A percentile compares a stretch with the other conserved stretches of the same genome.
Evolutionary conservation across 805 yeast genomes (phyloP).

Genomic region (Barnettozyma salicaria): DNA sequence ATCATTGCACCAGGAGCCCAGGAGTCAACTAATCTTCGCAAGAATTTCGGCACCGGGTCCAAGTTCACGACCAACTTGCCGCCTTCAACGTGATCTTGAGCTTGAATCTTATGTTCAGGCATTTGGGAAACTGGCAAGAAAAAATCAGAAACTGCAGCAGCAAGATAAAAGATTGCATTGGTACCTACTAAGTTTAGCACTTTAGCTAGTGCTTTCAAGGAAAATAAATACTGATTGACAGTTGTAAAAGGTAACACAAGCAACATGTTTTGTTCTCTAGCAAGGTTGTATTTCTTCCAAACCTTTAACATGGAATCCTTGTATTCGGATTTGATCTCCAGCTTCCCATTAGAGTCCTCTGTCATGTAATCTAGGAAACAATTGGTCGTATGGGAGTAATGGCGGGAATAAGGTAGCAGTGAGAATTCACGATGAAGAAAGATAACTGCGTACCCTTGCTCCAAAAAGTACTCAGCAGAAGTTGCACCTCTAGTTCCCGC

Average conservation of each 20-base stretch:
- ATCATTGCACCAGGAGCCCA: slow-evolving; percentile 98
- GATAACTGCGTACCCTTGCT: slow-evolving; percentile 84
- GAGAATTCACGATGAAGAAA: slow-evolving; percentile 91
- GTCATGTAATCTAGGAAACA: slow-evolving; percentile 83
- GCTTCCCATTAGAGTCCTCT: slow-evolving; percentile 41
- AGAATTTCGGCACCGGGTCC: slow-evolving; percentile 94
- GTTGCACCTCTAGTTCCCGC: slow-evolving; percentile 99
- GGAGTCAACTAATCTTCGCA: slow-evolving; percentile 76
- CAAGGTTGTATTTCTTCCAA: slow-evolving; percentile 45
- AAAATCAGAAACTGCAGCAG: slow-evolving; percentile 97
- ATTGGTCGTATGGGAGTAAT: slow-evolving; percentile 76
- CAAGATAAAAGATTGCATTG: slow-evolving; percentile 73
- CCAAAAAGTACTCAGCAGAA: slow-evolving; percentile 85
- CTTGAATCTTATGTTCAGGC: slow-evolving; percentile 94
- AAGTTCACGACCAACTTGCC: slow-evolving; percentile 79
- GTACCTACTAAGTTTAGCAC: slow-evolving; percentile 49
- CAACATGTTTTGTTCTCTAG: slow-evolving; percentile 28
- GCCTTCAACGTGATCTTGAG: slow-evolving; percentile 46
- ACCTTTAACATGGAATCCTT: slow-evolving; percentile 55
- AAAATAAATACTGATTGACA: slow-evolving; percentile 87
- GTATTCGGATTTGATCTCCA: slow-evolving; percentile 56
- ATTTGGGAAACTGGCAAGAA: slow-evolving; percentile 80
- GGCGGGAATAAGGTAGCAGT: slow-evolving; percentile 86
- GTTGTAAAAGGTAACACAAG: slow-evolving; percentile 86
- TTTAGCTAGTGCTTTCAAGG: slow-evolving; percentile 62